Evolutionary conservation across 208 protist genomes (phyloP).

Genomic region (Herpetomonas tarakana): DNA sequence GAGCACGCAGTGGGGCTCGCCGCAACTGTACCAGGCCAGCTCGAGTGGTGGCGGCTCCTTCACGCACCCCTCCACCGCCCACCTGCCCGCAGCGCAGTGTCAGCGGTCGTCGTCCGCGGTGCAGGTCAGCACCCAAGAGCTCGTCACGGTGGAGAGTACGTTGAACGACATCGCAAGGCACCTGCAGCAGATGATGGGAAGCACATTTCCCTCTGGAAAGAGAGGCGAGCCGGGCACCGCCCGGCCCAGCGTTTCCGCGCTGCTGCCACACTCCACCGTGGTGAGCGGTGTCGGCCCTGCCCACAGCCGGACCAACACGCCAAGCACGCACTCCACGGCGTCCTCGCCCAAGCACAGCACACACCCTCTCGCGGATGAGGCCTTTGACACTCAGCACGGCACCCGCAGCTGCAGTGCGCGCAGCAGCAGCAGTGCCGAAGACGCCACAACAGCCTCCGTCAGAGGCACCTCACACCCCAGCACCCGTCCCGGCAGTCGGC

Average conservation of each 20-base stretch:
- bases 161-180: conserved; percentile 16
- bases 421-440: neutral
- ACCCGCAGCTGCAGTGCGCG: neutral
- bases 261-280: conserved; percentile 5
- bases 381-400: neutral
- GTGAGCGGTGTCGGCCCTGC: neutral
- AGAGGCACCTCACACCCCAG: neutral
- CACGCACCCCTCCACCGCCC: neutral
- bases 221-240: neutral
- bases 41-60: conserved; percentile 10
- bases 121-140: neutral
- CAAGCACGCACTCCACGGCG: neutral
- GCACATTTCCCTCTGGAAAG: neutral
- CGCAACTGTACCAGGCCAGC: conserved; percentile 8
- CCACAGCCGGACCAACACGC: neutral
- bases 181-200: conserved; percentile 1
- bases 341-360: neutral
- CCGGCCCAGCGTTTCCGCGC: too few relatives aligned
- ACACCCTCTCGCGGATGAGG: neutral
- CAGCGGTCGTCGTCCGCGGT: neutral
- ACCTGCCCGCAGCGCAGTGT: neutral
- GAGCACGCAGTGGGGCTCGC: conserved; percentile 8
- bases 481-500: neutral
- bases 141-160: conserved; percentile 5
- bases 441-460: neutral